Percentiles rank a stretch among this genome's conserved stretches.
These are phyloP conservation scores for Cucurbitaria berberidis DNA, from an alignment of 2,329 filamentous ascomycete species.

Conservation along the genomic window DNA sequence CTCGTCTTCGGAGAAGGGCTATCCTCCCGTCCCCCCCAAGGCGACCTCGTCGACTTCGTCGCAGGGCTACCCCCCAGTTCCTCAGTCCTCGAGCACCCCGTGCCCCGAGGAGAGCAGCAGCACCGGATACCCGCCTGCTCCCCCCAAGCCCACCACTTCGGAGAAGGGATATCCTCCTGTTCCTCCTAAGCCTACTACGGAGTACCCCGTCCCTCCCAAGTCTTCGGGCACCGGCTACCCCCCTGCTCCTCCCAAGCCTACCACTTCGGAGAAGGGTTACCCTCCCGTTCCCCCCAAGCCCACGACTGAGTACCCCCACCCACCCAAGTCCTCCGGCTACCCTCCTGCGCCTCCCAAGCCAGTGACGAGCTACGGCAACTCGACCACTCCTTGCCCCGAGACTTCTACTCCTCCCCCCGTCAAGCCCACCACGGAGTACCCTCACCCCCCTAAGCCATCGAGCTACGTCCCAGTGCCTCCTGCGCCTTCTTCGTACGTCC, in stretches of 20 bases:
- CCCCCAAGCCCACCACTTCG: neutral
- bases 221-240: conserved; percentile 6
- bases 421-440: no score
- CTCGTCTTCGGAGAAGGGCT: neutral
- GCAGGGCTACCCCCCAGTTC: no score
- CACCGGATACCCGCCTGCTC: neutral
- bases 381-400: no score
- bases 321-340: conserved; percentile 5
- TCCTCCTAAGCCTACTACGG: conserved; percentile 15
- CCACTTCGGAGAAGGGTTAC: neutral
- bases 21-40: neutral
- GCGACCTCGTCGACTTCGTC: no score
- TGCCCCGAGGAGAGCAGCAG: neutral
- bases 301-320: neutral
- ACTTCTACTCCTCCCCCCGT: neutral
- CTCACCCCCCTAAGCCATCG: neutral
- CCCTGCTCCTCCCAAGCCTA: neutral
- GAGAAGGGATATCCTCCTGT: neutral
- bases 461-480: neutral
- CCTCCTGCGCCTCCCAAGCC: conserved; percentile 1
- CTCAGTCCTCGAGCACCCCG: neutral
- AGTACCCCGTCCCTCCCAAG: neutral
- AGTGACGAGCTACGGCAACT: no score
- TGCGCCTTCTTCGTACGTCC: conserved; percentile 1
- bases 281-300: neutral